Base-by-base conservation (phyloP, 176 grass and related monocot species). In the Oropetium thomaeum region DNA sequence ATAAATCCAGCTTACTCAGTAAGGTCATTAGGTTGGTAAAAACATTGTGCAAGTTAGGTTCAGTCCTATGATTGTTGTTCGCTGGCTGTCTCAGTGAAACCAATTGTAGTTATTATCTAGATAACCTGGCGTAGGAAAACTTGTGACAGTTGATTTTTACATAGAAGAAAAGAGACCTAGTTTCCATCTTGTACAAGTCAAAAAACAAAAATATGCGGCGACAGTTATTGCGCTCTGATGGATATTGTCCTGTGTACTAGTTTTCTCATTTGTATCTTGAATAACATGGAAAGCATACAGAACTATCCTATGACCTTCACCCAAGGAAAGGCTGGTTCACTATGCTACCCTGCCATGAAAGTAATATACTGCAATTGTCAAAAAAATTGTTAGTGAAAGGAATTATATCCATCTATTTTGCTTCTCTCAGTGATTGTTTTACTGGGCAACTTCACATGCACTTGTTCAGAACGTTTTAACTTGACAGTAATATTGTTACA, bases 401-500 rank as follows among this genome's bases (percentile, higher is more conserved):
- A 27, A 43, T 59, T 60, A 40, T 42, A 27, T 67, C 9, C 37
- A 49, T 62, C 10, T 58, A 5, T n/a, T 53, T 49, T 34, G 39
- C 39, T 65, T 66, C 10, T 35, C 5, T 62, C 15, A 27, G 35
- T 67, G 42, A 60, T 65, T 66, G 51, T 66, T 65, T 78, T 27
- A 72, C 27, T 58, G 14, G 42, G 41, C 45, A 17, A 70, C 9
- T 70, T 76, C 30, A 40, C 32, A 85, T 39, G 48, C 30, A 65
- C 44, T 62, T 48, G n/a, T 73, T 30, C 17, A 62, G 53, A 30
- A 44, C 8, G 12, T 62, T 33, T n/a, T 17, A n/a, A n/a, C n/a
- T n/a, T n/a, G n/a, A n/a, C n/a, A n/a, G n/a, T n/a, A 11, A 28
- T 81, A 77, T 70, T 5, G 40, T 70, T 76, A 53, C n/a, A 15